Percentiles rank a stretch among this genome's conserved stretches.
These are phyloP conservation scores for Starmerella geochares DNA, from an alignment of 805 yeast genomes.

Conservation along the genomic window DNA sequence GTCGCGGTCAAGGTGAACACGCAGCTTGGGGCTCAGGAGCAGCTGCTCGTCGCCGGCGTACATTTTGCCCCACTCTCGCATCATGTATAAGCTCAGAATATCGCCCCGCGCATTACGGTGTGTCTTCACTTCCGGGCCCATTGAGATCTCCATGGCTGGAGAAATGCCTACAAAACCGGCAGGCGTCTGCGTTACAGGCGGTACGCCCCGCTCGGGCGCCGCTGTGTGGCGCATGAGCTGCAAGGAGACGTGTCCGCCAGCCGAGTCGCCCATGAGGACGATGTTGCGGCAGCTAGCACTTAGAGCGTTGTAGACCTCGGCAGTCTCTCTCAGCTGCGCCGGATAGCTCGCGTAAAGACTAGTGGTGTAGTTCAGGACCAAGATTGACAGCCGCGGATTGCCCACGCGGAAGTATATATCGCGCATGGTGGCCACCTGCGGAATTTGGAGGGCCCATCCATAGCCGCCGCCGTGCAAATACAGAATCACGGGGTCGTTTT, in stretches of 20 bases:
- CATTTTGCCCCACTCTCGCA: background rate
- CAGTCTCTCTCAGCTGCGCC: conserved; percentile 26
- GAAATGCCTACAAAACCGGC: background rate
- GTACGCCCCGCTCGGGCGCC: background rate
- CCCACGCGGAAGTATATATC: conserved; percentile 6
- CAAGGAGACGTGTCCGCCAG: conserved; percentile 28
- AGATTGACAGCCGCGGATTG: conserved; percentile 22
- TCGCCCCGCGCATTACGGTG: background rate
- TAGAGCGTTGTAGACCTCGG: conserved; percentile 19
- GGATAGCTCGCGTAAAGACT: conserved; percentile 23
- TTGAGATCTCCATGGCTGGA: background rate
- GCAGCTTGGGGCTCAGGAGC: background rate
- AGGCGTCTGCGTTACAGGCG: background rate
- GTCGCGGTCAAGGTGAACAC: background rate
- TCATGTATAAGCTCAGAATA: background rate
- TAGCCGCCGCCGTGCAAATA: conserved; percentile 27
- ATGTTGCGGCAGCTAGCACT: conserved; percentile 19
- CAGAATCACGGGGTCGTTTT: conserved; percentile 23
- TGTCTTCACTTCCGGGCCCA: background rate
- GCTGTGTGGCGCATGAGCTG: background rate
- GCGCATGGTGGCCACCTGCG: conserved; percentile 9
- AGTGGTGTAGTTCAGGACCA: conserved; percentile 28
- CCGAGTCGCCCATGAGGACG: conserved; percentile 29
- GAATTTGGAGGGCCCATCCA: conserved; percentile 8
- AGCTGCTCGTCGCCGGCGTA: background rate